Conservation (phyloP, 148 eudicot species). For the Rhododendron henanense region DNA sequence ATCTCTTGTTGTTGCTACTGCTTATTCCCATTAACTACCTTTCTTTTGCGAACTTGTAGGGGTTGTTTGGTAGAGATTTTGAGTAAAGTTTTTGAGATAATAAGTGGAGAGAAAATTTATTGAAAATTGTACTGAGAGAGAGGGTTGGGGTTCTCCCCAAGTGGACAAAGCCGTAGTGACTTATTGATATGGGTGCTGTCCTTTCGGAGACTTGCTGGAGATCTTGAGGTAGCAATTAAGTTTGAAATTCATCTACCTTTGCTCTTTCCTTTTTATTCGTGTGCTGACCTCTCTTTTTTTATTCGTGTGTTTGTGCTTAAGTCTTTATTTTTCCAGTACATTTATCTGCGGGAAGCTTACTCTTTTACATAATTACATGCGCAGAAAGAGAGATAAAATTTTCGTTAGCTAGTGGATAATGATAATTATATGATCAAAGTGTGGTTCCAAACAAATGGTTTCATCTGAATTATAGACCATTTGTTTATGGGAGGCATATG, state of each 20-base stretch:
- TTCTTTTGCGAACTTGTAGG: too few relatives aligned
- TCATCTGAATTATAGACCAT: neutral
- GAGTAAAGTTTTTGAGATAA: too few relatives aligned
- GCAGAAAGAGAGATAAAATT: neutral
- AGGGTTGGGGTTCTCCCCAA: too few relatives aligned
- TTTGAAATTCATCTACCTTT: neutral
- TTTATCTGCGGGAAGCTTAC: neutral
- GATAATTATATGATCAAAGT: neutral
- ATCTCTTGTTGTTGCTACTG: neutral
- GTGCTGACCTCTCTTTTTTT: too few relatives aligned
- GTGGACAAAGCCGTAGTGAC: too few relatives aligned
- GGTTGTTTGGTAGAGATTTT: too few relatives aligned
- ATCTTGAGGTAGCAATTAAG: neutral
- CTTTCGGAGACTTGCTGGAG: neutral
- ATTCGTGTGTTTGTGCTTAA: neutral
- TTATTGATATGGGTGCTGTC: neutral
- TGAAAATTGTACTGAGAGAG: too few relatives aligned
- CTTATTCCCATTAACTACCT: neutral
- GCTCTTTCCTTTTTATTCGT: neutral
- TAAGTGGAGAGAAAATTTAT: too few relatives aligned
- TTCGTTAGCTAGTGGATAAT: neutral
- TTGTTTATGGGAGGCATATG: neutral
- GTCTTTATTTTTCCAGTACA: neutral
- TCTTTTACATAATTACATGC: neutral
- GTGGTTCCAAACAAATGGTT: neutral